These are phyloP conservation scores for Phytophthora rubi DNA, from an alignment of 352 stramenopile genomes.

Conservation along the genomic window DNA sequence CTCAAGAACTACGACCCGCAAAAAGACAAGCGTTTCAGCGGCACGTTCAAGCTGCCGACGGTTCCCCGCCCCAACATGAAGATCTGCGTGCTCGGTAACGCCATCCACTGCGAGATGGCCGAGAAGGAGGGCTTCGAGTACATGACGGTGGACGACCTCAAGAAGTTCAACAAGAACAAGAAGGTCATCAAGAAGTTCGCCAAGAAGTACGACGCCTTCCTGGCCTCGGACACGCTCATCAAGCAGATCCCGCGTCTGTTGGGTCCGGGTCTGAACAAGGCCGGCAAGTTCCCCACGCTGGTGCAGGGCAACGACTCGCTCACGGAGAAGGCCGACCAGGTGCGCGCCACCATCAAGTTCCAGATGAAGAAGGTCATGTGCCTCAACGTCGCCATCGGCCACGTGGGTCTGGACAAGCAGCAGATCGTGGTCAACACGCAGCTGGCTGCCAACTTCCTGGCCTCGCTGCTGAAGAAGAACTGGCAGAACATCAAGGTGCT, in stretches of 20 bases:
- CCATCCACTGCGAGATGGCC: conserved; percentile 98
- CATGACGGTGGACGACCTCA: conserved; percentile 99
- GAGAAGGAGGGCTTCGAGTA: conserved; percentile 98
- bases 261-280: conserved; percentile 98
- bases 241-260: conserved; percentile 99
- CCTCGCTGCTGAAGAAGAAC: conserved; percentile 99
- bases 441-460: conserved; percentile 99
- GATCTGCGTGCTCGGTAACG: conserved; percentile 99
- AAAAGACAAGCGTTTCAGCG: conserved; percentile 99
- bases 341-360: conserved; percentile 99
- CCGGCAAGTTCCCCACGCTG: conserved; percentile 99
- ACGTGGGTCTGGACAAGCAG: conserved; percentile 95
- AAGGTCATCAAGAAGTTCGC: conserved; percentile 99
- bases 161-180: conserved; percentile 99
- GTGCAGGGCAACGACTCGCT: conserved; percentile 95
- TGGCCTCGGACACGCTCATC: conserved; percentile 99
- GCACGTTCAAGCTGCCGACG: conserved; percentile 98
- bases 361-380: conserved; percentile 99
- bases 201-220: conserved; percentile 99
- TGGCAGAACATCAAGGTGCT: conserved; percentile 99
- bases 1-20: conserved; percentile 99
- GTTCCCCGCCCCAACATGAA: conserved; percentile 96
- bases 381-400: conserved; percentile 98
- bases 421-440: conserved; percentile 99
- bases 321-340: conserved; percentile 97